Evolutionary conservation across 2,329 filamentous ascomycete genomes (phyloP).

Genomic region (Penicillium concentricum): DNA sequence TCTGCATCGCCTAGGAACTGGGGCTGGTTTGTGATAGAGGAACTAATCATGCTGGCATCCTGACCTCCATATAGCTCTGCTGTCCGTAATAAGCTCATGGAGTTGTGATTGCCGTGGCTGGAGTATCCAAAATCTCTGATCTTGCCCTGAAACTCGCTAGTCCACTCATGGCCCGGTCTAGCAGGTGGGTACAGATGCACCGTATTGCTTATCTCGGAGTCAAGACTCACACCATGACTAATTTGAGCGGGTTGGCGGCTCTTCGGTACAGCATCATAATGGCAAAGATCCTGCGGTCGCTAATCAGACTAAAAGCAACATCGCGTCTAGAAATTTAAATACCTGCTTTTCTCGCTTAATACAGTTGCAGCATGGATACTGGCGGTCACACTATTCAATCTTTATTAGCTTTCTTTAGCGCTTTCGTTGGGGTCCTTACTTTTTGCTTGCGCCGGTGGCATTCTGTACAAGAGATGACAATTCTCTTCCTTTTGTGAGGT

Average conservation of each 20-base stretch:
- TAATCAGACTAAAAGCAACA: not conserved
- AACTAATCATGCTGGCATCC: not conserved
- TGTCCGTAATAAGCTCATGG: slow-evolving; percentile 14
- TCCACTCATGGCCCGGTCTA: not conserved
- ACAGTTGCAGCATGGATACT: slow-evolving; percentile 19
- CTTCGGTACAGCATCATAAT: slow-evolving; percentile 11
- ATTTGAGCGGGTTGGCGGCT: not conserved
- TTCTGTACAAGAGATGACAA: not conserved
- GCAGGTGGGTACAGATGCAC: not conserved
- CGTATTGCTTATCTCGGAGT: not conserved
- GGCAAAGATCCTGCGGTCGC: slow-evolving; percentile 13
- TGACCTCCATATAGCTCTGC: slow-evolving; percentile 1
- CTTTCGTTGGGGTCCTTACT: not conserved
- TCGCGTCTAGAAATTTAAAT: not conserved
- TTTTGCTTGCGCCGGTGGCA: not conserved
- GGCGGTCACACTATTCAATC: slow-evolving; percentile 16
- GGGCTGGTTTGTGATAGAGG: not conserved
- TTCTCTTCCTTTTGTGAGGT: not conserved
- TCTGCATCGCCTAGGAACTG: not conserved
- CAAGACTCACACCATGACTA: not conserved
- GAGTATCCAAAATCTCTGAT: slow-evolving; percentile 16
- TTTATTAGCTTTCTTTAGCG: not conserved
- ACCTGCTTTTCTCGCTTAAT: slow-evolving; percentile 17
- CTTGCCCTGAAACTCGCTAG: not conserved
- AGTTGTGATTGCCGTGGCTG: slow-evolving; percentile 8